Evolutionary conservation across 2,329 filamentous ascomycete species (phyloP), one percentile per base, ranked within the genome.

Genomic region (Sporothrix euskadiensis): DNA sequence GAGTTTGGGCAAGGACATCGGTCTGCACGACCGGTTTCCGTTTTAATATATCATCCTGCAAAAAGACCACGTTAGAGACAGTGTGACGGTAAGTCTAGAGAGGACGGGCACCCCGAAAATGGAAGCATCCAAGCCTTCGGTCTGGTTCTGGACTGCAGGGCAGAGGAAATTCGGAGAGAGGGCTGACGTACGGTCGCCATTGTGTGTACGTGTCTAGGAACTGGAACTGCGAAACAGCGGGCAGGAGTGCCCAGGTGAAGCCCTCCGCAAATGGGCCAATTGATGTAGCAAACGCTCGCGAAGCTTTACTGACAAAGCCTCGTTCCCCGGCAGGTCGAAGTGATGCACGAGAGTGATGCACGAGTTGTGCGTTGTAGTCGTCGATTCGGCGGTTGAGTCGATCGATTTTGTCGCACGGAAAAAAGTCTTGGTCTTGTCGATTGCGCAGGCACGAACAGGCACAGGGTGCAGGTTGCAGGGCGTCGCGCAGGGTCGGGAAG

Each of bases 1-100:
- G 83, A 71, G 87, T 76, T 41, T 84, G 82, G 26, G 78, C 70
- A 41, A 77, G 77, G 54, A 75, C 76, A 3, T 66, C 69, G 74
- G 79, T 73, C 47, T 78, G 74, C 65, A 79, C 78, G 65, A 79
- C 76, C 76, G 73, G 3, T 74, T 74, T 69, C 30, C 52, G 75
- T 16, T 70, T 69, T 61, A 75, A 16, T 32, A 75, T 22, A 30
- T 74, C 52, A 30, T 71, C 70, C 74, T 75, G 4, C 7, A 16
- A 5, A 5, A 26, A n/a, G 1, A 22, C 47, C 14, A 10, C 26
- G 19, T 69, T 22, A 73, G 63, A 44, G 14, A 52, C 16, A 9
- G 19, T 19, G 9, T 30, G 54, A 12, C 39, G 1, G 7, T 4
- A 19, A 9, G 16, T 10, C 63, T n/a, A 54, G 7, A 26, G 32